Percentiles rank a stretch among this genome's conserved stretches.
These are phyloP conservation scores for Candolleomyces eurysporus DNA, from an alignment of 768 basidiomycete species.

Conservation along the genomic window DNA sequence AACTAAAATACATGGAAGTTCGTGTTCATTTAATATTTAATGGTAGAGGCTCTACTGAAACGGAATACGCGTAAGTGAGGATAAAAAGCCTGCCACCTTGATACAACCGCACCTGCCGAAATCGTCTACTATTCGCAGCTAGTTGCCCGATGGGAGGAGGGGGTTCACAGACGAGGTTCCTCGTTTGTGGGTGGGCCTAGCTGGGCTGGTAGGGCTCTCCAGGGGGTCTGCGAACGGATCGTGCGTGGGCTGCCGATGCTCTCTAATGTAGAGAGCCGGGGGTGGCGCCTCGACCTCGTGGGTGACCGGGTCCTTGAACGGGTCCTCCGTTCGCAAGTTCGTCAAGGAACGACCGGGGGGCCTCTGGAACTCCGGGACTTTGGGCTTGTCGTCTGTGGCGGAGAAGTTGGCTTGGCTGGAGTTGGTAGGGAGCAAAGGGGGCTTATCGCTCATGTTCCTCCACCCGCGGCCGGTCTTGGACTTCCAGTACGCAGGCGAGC, in stretches of 20 bases:
- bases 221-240: conserved; percentile 7
- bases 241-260: conserved; percentile 5
- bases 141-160: not conserved
- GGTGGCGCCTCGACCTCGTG: not conserved
- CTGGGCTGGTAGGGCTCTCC: not conserved
- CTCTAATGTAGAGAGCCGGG: conserved; percentile 11
- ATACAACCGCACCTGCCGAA: not conserved
- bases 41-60: not conserved
- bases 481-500: conserved; percentile 12
- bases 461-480: conserved; percentile 6
- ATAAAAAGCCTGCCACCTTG: too few species aligned
- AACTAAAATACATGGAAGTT: not conserved
- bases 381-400: not conserved
- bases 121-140: not conserved
- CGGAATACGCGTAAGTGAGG: not conserved
- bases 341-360: not conserved
- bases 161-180: not conserved
- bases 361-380: not conserved
- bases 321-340: not conserved
- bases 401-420: not conserved
- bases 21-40: not conserved
- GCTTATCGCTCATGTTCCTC: not conserved
- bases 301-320: not conserved
- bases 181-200: not conserved
- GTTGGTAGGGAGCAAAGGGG: not conserved